Conservation (phyloP, 208 protist genomes). For the Strigomonas culicis region DNA sequence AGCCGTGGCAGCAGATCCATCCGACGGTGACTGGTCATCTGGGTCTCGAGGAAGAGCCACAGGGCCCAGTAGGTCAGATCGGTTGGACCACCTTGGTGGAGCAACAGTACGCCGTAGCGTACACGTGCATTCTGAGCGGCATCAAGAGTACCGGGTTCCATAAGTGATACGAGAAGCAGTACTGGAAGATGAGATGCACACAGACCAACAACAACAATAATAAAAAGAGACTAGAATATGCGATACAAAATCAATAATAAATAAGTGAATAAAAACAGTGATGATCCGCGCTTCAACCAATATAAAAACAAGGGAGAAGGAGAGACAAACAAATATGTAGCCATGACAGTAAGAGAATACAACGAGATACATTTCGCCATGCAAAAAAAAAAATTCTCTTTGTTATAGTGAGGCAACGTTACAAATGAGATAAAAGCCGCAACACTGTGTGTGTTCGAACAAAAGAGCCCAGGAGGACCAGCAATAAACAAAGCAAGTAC, state of each 20-base stretch:
- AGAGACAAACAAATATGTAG: neutral
- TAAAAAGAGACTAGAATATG: neutral
- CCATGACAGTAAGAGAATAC: neutral
- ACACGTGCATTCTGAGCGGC: slow-evolving; percentile 16
- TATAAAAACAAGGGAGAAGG: neutral
- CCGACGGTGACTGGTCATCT: slow-evolving; percentile 20
- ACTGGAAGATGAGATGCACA: too few species aligned
- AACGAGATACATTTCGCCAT: too few species aligned
- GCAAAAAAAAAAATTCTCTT: too few species aligned
- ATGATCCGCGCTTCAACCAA: neutral
- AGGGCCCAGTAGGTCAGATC: slow-evolving; percentile 17
- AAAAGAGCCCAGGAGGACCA: slow-evolving; percentile 1
- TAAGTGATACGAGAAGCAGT: too few species aligned
- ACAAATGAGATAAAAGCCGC: neutral
- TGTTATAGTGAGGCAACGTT: neutral
- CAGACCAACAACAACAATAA: too few species aligned
- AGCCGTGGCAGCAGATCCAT: slow-evolving; percentile 25
- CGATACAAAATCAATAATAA: neutral
- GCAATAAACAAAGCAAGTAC: slow-evolving; percentile 7
- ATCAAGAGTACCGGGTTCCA: too few species aligned
- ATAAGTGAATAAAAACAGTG: neutral
- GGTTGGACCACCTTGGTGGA: slow-evolving; percentile 31
- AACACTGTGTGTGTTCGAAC: neutral
- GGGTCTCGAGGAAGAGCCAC: slow-evolving; percentile 14
- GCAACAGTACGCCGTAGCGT: slow-evolving; percentile 32